Conservation (phyloP, 1,284 basidiomycete genomes). For the Cerrena zonata region DNA sequence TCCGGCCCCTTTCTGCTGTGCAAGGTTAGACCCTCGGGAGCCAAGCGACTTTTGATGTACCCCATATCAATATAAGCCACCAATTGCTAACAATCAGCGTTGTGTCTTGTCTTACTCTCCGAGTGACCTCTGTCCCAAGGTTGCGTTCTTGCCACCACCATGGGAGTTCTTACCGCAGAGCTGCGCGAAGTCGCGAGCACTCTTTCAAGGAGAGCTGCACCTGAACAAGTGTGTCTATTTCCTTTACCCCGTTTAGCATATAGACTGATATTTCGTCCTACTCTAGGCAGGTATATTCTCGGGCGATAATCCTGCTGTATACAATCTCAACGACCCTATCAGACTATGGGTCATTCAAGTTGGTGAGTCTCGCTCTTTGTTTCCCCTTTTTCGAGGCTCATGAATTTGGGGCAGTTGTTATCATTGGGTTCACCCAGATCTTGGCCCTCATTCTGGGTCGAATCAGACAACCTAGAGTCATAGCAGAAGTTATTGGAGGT, state of each 20-base stretch:
- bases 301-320: slow-evolving; percentile 59
- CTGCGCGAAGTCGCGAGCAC: slow-evolving; percentile 28
- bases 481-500: slow-evolving; percentile 83
- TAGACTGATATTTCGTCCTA: neutral
- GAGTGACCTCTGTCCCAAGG: no score
- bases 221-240: slow-evolving; percentile 39
- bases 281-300: slow-evolving; percentile 47
- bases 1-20: no score
- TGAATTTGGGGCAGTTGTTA: slow-evolving; percentile 41
- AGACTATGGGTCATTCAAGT: slow-evolving; percentile 82
- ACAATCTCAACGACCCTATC: slow-evolving; percentile 63
- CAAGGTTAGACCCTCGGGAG: no score
- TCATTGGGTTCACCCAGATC: slow-evolving; percentile 70
- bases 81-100: no score
- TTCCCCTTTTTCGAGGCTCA: slow-evolving; percentile 5
- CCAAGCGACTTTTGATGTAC: no score
- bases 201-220: slow-evolving; percentile 31
- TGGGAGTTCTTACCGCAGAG: slow-evolving; percentile 39
- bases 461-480: slow-evolving; percentile 80
- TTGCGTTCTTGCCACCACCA: no score
- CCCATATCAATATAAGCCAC: no score
- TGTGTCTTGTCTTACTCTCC: no score
- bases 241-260: neutral
- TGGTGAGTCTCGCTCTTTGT: slow-evolving; percentile 33
- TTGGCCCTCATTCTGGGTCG: slow-evolving; percentile 58